Evolutionary conservation across 129 eudicot species (phyloP).

Genomic region (Centaurea solstitialis): DNA sequence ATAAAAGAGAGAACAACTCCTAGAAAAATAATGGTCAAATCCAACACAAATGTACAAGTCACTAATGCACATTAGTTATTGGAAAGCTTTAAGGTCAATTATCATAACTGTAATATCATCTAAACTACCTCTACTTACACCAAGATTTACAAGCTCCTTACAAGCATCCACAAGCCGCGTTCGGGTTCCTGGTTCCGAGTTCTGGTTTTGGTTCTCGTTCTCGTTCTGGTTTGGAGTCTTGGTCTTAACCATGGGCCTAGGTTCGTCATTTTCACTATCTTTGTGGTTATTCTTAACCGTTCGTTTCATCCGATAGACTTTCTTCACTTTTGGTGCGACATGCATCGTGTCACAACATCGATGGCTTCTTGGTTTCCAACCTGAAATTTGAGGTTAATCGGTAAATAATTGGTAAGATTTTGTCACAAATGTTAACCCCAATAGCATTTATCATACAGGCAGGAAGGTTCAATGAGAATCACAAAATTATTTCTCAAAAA

Average conservation of each 20-base stretch:
- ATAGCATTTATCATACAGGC: no score
- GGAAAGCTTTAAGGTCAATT: constrained; percentile 68
- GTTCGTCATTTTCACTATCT: constrained; percentile 54
- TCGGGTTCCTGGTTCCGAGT: neutral
- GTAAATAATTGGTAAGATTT: no score
- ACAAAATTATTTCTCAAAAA: no score
- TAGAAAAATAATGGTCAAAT: neutral
- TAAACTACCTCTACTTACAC: constrained; percentile 84
- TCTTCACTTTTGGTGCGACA: constrained; percentile 51
- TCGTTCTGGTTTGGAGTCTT: neutral
- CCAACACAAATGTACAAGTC: constrained; percentile 33
- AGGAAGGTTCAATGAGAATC: no score
- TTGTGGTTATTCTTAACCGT: constrained; percentile 19
- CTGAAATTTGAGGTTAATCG: constrained; percentile 28
- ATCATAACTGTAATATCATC: constrained; percentile 94
- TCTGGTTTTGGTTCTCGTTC: neutral
- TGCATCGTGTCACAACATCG: constrained; percentile 51
- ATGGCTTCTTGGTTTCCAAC: constrained; percentile 92
- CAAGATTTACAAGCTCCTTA: constrained; percentile 83
- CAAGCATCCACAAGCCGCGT: constrained; percentile 64
- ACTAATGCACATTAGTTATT: constrained; percentile 22
- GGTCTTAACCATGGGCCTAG: constrained; percentile 39
- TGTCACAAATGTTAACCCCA: no score
- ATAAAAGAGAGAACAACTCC: neutral
- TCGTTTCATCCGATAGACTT: constrained; percentile 34